phyloP scores from a whole-genome alignment of 306 rosid species.

The Casuarina equisetifolia region DNA sequence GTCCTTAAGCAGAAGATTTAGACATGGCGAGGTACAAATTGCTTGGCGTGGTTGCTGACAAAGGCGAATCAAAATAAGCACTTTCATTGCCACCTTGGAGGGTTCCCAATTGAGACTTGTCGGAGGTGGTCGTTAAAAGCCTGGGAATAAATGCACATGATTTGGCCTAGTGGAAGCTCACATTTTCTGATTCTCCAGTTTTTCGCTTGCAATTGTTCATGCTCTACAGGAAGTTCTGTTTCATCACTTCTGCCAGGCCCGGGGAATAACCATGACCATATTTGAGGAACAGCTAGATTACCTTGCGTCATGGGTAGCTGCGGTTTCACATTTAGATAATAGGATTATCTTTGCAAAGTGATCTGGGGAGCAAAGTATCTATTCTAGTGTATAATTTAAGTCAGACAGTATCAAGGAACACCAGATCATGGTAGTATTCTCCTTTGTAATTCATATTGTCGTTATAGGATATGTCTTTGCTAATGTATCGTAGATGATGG shows the following conservation, averaged over 20 bases:
- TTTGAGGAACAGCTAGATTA: neutral
- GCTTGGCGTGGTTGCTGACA: constrained; percentile 23
- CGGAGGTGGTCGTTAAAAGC: constrained; percentile 26
- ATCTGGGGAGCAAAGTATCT: constrained; percentile 15
- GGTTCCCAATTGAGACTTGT: constrained; percentile 36
- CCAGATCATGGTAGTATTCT: constrained; percentile 20
- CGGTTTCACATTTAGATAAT: constrained; percentile 4
- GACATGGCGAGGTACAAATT: constrained; percentile 33
- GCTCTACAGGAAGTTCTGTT: constrained; percentile 12
- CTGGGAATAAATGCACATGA: constrained; percentile 38
- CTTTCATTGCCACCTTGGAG: constrained; percentile 26
- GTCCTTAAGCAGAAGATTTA: constrained; percentile 85
- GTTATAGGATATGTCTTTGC: constrained; percentile 14
- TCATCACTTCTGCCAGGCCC: constrained; percentile 10
- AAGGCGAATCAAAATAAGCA: constrained; percentile 26
- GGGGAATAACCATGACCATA: neutral
- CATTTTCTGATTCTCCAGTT: constrained; percentile 35
- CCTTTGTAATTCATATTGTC: constrained; percentile 32
- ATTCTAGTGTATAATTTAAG: constrained; percentile 21
- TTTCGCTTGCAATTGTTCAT: neutral
- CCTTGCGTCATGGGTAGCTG: constrained; percentile 9
- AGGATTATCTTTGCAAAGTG: constrained; percentile 3
- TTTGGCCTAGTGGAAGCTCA: constrained; percentile 24
- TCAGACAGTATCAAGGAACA: constrained; percentile 10
- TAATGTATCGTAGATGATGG: constrained; percentile 15